These are phyloP conservation scores for Berberis vulgaris DNA, from an alignment of 164 flowering plant genomes.

Conservation along the genomic window DNA sequence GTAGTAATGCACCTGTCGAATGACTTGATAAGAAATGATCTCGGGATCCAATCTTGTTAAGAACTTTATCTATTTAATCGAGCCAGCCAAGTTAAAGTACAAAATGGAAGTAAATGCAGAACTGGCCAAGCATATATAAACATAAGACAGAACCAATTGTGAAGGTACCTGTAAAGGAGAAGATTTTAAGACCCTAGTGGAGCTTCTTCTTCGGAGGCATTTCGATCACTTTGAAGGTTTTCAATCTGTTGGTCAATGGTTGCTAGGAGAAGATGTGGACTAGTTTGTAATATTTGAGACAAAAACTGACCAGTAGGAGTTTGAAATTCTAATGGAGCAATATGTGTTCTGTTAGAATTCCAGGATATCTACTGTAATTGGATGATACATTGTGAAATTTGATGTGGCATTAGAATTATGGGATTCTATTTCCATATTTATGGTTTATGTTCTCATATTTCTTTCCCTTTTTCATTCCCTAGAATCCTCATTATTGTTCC, in stretches of 20 bases:
- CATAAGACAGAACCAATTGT: not conserved
- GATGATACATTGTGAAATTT: no score
- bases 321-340: slow-evolving; percentile 69
- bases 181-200: slow-evolving; percentile 42
- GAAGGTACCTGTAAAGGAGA: slow-evolving; percentile 40
- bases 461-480: no score
- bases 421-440: no score
- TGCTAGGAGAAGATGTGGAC: slow-evolving; percentile 81
- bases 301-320: slow-evolving; percentile 85
- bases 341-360: slow-evolving; percentile 30
- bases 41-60: no score
- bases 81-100: no score
- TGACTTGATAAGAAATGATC: no score
- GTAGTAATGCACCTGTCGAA: no score
- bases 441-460: no score
- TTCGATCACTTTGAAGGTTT: slow-evolving; percentile 59
- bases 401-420: no score
- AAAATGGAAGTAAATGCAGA: not conserved
- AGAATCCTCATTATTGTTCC: no score
- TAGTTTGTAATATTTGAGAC: slow-evolving; percentile 64
- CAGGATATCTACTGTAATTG: no score
- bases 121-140: not conserved
- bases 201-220: slow-evolving; percentile 37
- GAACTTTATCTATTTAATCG: no score
- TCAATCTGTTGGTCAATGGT: slow-evolving; percentile 92